Evolutionary conservation across 331 rosid species (phyloP), one percentile per base, ranked within the genome.

Genomic region (Stylosanthes scabra): DNA sequence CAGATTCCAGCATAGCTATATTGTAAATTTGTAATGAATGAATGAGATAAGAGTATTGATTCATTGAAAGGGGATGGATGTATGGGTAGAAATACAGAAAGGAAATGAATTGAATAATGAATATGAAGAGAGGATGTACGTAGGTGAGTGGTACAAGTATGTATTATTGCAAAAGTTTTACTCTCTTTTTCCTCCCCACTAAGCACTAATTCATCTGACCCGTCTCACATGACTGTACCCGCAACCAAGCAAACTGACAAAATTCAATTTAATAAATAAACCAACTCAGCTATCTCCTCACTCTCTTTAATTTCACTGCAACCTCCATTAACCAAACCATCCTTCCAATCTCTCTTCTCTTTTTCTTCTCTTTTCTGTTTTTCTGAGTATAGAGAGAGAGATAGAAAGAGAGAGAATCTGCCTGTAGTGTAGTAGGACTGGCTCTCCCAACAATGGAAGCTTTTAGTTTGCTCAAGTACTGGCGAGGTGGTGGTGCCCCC

Each of bases 361-460:
- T 46, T 3, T 11, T 11, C 11, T 25, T 62, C 54, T 55, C 59
- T 59, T 74, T 29, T 1, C n/a, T 20, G 25, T 20, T 20, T 20
- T 0, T 20, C 25, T 20, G 25, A 20, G 25, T 20, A 20, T 20
- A 20, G 25, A 20, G 25, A 20, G 25, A 20, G 25, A 20, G 25
- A 20, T 0, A 20, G 25, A 20, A 1, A 11, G 28, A 44, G 11
- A 9, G 4, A 14, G 6, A 81, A 72, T 50, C 75, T 66, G 42
- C 25, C 25, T 9, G 73, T 86, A 86, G 42, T 39, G 42, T 39
- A 20, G 39, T 34, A 42, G 46, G 80, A 72, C 99, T 95, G 99
- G 97, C 99, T 90, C 97, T 95, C 97, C 99, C 99, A 79, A 95
- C 98, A 41, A 95, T 95, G 99, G 99, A 95, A 90, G 88, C 96